Percentiles rank a stretch among this genome's conserved stretches.
Evolutionary conservation across 352 stramenopile genomes (phyloP).

Genomic region (Phytophthora litchii): DNA sequence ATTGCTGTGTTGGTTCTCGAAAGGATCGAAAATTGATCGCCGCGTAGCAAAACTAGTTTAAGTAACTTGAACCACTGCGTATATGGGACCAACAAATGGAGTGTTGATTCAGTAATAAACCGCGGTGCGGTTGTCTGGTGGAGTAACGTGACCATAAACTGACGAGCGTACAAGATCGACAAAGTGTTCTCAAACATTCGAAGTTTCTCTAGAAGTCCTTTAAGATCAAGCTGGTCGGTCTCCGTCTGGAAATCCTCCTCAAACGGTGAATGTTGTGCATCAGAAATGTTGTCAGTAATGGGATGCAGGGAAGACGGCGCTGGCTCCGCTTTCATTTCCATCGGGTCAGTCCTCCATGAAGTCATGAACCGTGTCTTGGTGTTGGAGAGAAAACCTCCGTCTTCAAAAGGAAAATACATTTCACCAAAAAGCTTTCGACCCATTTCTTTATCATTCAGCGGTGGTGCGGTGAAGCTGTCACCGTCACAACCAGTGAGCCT

Average conservation of each 20-base stretch:
- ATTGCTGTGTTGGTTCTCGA: neutral
- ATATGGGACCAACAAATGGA: conserved; percentile 18
- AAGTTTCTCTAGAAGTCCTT: conserved; percentile 23
- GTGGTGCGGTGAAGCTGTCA: conserved; percentile 9
- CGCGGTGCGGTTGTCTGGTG: conserved; percentile 10
- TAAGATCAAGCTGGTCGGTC: conserved; percentile 25
- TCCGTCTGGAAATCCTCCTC: conserved; percentile 35
- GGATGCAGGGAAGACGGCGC: conserved; percentile 3
- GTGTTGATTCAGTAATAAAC: neutral
- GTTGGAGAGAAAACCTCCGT: conserved; percentile 74
- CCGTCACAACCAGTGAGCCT: neutral
- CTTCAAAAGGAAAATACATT: conserved; percentile 88
- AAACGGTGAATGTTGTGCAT: conserved; percentile 2
- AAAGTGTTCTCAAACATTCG: conserved; percentile 34
- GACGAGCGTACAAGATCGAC: conserved; percentile 42
- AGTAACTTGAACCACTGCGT: conserved; percentile 44
- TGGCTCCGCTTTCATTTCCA: conserved; percentile 38
- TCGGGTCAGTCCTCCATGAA: conserved; percentile 28
- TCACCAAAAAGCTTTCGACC: conserved; percentile 84
- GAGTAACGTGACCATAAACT: conserved; percentile 25
- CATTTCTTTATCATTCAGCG: conserved; percentile 82
- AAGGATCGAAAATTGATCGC: conserved; percentile 46
- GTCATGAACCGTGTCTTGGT: conserved; percentile 39
- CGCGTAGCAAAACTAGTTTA: conserved; percentile 62
- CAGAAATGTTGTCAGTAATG: neutral